phyloP scores from a whole-genome alignment of 2,329 filamentous ascomycete species.

The Aspergillus transmontanensis region DNA sequence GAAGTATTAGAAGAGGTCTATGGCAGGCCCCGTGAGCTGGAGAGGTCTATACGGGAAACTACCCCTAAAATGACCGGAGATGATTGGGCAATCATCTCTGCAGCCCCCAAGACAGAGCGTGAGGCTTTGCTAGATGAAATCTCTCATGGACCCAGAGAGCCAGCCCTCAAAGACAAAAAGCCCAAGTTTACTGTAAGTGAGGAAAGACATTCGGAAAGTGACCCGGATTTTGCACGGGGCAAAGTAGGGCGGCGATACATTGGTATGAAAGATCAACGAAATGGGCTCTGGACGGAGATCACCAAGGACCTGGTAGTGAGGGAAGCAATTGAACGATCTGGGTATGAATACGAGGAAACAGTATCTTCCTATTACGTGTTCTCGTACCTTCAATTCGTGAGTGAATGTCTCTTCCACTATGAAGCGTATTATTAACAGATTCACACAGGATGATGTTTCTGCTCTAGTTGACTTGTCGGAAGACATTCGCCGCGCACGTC shows the following conservation, averaged over 20 bases:
- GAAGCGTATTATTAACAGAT: slow-evolving; percentile 1
- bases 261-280: slow-evolving; percentile 41
- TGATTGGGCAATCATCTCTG: slow-evolving; percentile 80
- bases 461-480: slow-evolving; percentile 81
- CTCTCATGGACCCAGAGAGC: slow-evolving; percentile 78
- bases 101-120: slow-evolving; percentile 75
- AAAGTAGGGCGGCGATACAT: slow-evolving; percentile 49
- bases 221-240: slow-evolving; percentile 50
- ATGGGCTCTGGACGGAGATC: slow-evolving; percentile 92
- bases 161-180: slow-evolving; percentile 73
- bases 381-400: slow-evolving; percentile 83
- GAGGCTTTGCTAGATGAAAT: slow-evolving; percentile 75
- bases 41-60: slow-evolving; percentile 65
- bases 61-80: slow-evolving; percentile 56
- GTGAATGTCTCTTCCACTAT: slow-evolving; percentile 40
- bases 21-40: slow-evolving; percentile 68
- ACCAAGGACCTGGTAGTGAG: slow-evolving; percentile 87
- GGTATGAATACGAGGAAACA: slow-evolving; percentile 90
- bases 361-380: slow-evolving; percentile 90
- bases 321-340: slow-evolving; percentile 81
- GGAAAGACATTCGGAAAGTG: slow-evolving; percentile 57
- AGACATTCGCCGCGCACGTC: slow-evolving; percentile 70
- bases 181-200: slow-evolving; percentile 74
- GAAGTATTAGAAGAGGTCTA: slow-evolving; percentile 59
- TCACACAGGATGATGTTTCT: slow-evolving; percentile 77